Base-by-base conservation (phyloP, 148 eudicot genomes). In the Persicaria maculosa region DNA sequence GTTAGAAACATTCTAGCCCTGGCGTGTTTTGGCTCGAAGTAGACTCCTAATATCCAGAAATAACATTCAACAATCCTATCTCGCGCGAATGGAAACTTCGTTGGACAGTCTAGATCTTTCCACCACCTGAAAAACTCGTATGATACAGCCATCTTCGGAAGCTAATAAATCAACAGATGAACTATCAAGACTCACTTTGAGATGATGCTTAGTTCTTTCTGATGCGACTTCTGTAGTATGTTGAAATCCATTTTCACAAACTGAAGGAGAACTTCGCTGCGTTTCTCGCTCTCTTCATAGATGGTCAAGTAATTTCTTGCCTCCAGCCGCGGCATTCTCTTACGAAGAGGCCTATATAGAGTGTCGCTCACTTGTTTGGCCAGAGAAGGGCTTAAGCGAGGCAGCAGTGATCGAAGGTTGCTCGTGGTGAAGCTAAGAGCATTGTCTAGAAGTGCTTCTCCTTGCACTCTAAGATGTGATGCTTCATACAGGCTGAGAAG, bases 401-500 rank as follows among this genome's bases (percentile, higher is more conserved):
- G 1, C 4, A 70, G 64, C 17, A 55, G 47, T 9, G 36, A 61
- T 31, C 53, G 17, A 44, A 82, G 81, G 7, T 53, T 73, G 73
- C 72, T 69, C 12, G 71, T 76, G n/a, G 81, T 75, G 61, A 85
- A 80, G 1, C 19, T 72, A 14, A 82, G 61, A 6, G 83, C 85
- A 61, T 82, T 58, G 5, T 82, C 85, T 22, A 82, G 77, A 61
- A 82, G 71, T 5, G 73, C 71, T 62, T 85, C 85, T 44, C 75
- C 85, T 25, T 85, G 65, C 4, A 78, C 69, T 47, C 83, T 74
- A 10, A 75, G 45, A 55, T 80, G 74, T 64, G 85, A 11, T 15
- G 88, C 88, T 78, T 85, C 87, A 79, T 85, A 85, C 72, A 85
- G 74, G 64, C 77, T 76, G 44, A 85, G 74, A 65, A 82, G 17